phyloP scores from a whole-genome alignment of 805 yeast species.

The Hanseniaspora vineae region DNA sequence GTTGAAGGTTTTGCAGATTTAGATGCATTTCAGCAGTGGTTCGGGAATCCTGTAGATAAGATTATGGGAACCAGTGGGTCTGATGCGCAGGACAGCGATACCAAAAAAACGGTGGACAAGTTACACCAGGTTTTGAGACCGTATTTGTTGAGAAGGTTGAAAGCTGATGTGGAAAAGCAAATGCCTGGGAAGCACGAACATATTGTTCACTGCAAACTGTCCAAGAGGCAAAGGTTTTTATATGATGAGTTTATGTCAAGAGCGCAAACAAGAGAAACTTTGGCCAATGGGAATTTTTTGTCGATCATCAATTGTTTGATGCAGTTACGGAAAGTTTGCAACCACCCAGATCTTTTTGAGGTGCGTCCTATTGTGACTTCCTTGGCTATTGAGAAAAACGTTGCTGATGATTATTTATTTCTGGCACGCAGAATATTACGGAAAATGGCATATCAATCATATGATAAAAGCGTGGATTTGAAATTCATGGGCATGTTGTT shows the following conservation, averaged over 20 bases:
- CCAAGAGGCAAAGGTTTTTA: slow-evolving; percentile 80
- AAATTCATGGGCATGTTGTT: slow-evolving; percentile 50
- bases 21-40: slow-evolving; percentile 96
- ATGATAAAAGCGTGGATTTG: slow-evolving; percentile 28
- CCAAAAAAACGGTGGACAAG: slow-evolving; percentile 72
- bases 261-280: slow-evolving; percentile 87
- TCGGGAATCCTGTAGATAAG: slow-evolving; percentile 92
- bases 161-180: slow-evolving; percentile 94
- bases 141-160: slow-evolving; percentile 76
- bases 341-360: slow-evolving; percentile 92
- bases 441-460: slow-evolving; percentile 29
- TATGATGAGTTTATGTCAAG: slow-evolving; percentile 97
- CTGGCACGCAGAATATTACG: slow-evolving; percentile 9
- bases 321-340: slow-evolving; percentile 95
- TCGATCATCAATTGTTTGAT: slow-evolving; percentile 93
- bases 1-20: slow-evolving; percentile 86
- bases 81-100: slow-evolving; percentile 40
- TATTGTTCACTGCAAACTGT: slow-evolving; percentile 78
- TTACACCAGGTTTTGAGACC: slow-evolving; percentile 92
- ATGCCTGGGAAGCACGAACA: slow-evolving; percentile 99
- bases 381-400: slow-evolving; percentile 58
- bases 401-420: slow-evolving; percentile 34
- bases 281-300: slow-evolving; percentile 87
- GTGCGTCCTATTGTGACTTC: slow-evolving; percentile 92
- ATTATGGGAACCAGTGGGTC: slow-evolving; percentile 58